These are phyloP conservation scores for Chrysophaeum taylorii DNA, from an alignment of 352 stramenopile species.

Conservation along the genomic window DNA sequence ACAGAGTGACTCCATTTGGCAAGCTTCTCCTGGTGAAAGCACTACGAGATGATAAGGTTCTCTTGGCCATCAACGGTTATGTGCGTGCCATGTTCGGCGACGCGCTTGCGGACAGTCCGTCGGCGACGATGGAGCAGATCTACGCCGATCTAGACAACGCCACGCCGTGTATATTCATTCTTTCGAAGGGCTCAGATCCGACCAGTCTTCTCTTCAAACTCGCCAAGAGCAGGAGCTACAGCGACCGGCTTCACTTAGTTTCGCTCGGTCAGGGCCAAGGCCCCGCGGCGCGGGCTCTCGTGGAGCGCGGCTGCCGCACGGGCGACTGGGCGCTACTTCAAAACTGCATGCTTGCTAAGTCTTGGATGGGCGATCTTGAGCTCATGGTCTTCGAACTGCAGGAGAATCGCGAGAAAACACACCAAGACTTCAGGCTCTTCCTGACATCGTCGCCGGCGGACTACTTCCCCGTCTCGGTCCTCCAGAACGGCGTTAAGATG, in stretches of 20 bases:
- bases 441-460: slow-evolving; percentile 78
- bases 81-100: slow-evolving; percentile 73
- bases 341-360: slow-evolving; percentile 12
- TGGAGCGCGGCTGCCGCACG: slow-evolving; percentile 63
- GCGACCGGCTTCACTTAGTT: slow-evolving; percentile 66
- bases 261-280: slow-evolving; percentile 82
- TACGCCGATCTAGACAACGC: slow-evolving; percentile 68
- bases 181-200: slow-evolving; percentile 83
- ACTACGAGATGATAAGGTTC: slow-evolving; percentile 72
- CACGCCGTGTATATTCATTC: slow-evolving; percentile 85
- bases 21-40: slow-evolving; percentile 75
- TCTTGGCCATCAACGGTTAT: slow-evolving; percentile 76
- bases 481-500: slow-evolving; percentile 90
- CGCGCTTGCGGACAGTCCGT: slow-evolving; percentile 78
- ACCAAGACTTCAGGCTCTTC: slow-evolving; percentile 80
- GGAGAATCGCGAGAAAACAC: slow-evolving; percentile 35
- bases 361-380: slow-evolving; percentile 80
- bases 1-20: slow-evolving; percentile 79
- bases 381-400: slow-evolving; percentile 52
- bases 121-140: slow-evolving; percentile 77
- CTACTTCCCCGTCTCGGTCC: slow-evolving; percentile 85
- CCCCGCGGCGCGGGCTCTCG: slow-evolving; percentile 71
- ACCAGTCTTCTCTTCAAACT: slow-evolving; percentile 65
- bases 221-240: slow-evolving; percentile 48
- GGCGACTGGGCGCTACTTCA: slow-evolving; percentile 84